Evolutionary conservation across 768 basidiomycete species (phyloP).

Genomic region (Hericium alpestre): DNA sequence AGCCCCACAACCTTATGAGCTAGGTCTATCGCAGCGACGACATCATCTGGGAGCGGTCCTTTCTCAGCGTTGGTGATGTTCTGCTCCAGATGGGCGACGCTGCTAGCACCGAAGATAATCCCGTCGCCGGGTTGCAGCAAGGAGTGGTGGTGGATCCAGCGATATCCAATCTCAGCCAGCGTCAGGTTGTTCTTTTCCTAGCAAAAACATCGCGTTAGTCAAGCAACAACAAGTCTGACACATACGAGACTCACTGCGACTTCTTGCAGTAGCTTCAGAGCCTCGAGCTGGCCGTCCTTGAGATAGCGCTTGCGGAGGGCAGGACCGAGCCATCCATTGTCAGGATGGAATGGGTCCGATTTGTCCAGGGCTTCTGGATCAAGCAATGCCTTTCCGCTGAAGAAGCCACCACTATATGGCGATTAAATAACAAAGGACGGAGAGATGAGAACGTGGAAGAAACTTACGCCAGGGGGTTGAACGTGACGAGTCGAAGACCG

Average conservation of each 20-base stretch:
- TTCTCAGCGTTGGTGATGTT: conserved; percentile 38
- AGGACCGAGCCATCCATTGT: conserved; percentile 24
- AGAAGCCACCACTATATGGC: conserved; percentile 36
- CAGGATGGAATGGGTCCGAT: conserved; percentile 33
- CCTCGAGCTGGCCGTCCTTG: conserved; percentile 31
- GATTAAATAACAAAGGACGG: not conserved
- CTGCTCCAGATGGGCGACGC: conserved; percentile 31
- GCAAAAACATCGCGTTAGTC: not conserved
- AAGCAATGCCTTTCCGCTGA: conserved; percentile 41
- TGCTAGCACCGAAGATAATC: conserved; percentile 39
- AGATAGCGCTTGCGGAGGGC: conserved; percentile 39
- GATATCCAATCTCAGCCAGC: conserved; percentile 43
- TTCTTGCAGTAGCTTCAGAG: conserved; percentile 29
- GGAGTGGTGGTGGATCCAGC: conserved; percentile 57
- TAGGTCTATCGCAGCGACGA: conserved; percentile 40
- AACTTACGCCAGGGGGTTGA: conserved; percentile 42
- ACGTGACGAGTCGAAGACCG: conserved; percentile 45
- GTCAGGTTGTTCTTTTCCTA: conserved; percentile 37
- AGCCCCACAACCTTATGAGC: conserved; percentile 30
- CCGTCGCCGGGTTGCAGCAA: conserved; percentile 32
- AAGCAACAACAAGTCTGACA: not conserved
- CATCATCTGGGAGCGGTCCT: conserved; percentile 43
- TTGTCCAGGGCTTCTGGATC: conserved; percentile 20
- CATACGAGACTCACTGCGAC: conserved; percentile 25
- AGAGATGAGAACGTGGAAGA: not conserved